Evolutionary conservation across 1,139 yeast genomes (phyloP).

Genomic region (Blastobotrys buckinghamii): DNA sequence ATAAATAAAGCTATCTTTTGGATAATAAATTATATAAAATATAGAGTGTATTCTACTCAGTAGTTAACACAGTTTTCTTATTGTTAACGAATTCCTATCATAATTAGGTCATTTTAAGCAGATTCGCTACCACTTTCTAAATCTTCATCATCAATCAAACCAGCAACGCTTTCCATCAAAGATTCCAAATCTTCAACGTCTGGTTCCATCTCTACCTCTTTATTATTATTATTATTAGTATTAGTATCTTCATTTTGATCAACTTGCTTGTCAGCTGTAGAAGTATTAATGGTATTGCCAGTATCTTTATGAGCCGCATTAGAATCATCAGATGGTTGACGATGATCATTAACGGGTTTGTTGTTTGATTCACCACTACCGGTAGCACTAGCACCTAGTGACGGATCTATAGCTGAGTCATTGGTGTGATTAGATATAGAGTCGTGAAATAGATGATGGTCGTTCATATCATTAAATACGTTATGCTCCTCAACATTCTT

Average conservation of each 20-base stretch:
- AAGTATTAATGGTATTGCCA: neutral
- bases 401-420: neutral
- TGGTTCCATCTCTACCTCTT: conserved; percentile 10
- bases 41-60: too few relatives aligned
- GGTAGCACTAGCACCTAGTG: neutral
- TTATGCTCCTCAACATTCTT: neutral
- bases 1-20: too few relatives aligned
- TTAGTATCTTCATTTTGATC: neutral
- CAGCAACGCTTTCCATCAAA: conserved; percentile 32
- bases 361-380: neutral
- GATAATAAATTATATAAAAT: too few relatives aligned
- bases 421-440: neutral
- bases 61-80: too few relatives aligned
- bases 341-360: neutral
- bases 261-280: neutral
- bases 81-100: too few relatives aligned
- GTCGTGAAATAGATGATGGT: neutral
- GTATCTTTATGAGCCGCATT: neutral
- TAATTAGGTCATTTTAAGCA: too few relatives aligned
- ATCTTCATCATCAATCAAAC: conserved; percentile 23
- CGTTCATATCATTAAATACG: neutral
- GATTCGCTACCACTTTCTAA: neutral
- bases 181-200: conserved; percentile 24
- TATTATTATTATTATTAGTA: too few relatives aligned
- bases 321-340: neutral